A percentile compares a stretch with the other conserved stretches of the same genome.
These are phyloP conservation scores for Hericium erinaceus DNA, from an alignment of 768 basidiomycete genomes.

Conservation along the genomic window DNA sequence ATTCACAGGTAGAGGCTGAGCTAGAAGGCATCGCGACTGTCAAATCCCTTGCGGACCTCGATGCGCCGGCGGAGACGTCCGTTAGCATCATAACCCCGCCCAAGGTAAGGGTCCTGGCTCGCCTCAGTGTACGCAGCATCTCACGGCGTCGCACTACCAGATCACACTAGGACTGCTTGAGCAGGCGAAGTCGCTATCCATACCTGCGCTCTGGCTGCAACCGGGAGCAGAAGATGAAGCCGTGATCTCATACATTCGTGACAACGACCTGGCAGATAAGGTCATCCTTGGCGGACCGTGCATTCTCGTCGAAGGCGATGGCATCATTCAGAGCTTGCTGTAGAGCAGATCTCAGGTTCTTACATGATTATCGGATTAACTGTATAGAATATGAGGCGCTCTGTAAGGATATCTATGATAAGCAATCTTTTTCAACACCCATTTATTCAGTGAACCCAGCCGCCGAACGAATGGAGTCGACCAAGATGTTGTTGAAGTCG, in stretches of 20 bases:
- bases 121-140: not conserved
- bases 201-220: slow-evolving; percentile 84
- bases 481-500: slow-evolving; percentile 47
- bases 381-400: not conserved
- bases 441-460: not conserved
- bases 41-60: slow-evolving; percentile 43
- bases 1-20: slow-evolving; percentile 52
- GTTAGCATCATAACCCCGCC: slow-evolving; percentile 75
- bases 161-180: slow-evolving; percentile 61
- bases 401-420: not conserved
- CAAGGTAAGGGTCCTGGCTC: slow-evolving; percentile 32
- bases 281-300: slow-evolving; percentile 83
- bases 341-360: not conserved
- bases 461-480: slow-evolving; percentile 41
- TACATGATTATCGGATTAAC: not conserved
- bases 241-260: slow-evolving; percentile 56
- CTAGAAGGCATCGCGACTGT: slow-evolving; percentile 59
- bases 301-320: slow-evolving; percentile 70
- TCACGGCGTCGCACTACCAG: slow-evolving; percentile 24
- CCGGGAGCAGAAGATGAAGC: slow-evolving; percentile 71
- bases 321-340: slow-evolving; percentile 22
- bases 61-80: slow-evolving; percentile 55
- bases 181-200: slow-evolving; percentile 54
- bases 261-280: slow-evolving; percentile 50
- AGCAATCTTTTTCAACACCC: not conserved